Evolutionary conservation across 169 alveolate genomes (phyloP), one percentile per base, ranked within the genome.

Genomic region (Plasmodium vinckei): DNA sequence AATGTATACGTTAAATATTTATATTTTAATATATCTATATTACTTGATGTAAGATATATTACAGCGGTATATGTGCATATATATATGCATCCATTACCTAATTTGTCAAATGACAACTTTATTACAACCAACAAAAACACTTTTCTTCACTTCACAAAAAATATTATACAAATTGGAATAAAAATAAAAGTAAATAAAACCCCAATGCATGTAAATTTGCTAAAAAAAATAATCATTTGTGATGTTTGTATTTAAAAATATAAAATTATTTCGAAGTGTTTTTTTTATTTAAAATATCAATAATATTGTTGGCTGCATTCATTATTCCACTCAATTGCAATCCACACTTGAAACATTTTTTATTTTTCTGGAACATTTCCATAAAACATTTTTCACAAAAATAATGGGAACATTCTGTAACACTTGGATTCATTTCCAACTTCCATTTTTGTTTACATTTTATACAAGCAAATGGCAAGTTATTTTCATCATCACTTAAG

Each of bases 371-470:
- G 93, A 95, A 97, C 56, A 95, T 89, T 17, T 94, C 89, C 27
- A 97, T 77, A 21, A 98, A 97, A 88, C 99, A 98, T 53, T 86
- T 87, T 84, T 97, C 99, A 87, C 99, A 98, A 90, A 97, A 98
- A 89, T 95, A 95, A 91, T 98, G 99, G 15, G 87, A 82, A 65
- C 99, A 98, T 60, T 92, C 84, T 5, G 99, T 97, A 42, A 95
- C 94, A 13, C 97, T 94, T 19, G 99, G 99, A 19, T 93, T 87
- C 95, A 93, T 94, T 23, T 82, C 94, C 4, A 79, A 42, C 23
- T 53, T 87, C 96, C 98, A 96, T 57, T 88, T 89, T 54, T 94
- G 71, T 46, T 95, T 94, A 91, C 99, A 98, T 15, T 96, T 96
- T 68, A 93, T 77, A 75, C 95, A 89, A 51, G 95, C 92, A 73